phyloP scores from a whole-genome alignment of 805 yeast species.

The Pichia gijzeniarum region DNA sequence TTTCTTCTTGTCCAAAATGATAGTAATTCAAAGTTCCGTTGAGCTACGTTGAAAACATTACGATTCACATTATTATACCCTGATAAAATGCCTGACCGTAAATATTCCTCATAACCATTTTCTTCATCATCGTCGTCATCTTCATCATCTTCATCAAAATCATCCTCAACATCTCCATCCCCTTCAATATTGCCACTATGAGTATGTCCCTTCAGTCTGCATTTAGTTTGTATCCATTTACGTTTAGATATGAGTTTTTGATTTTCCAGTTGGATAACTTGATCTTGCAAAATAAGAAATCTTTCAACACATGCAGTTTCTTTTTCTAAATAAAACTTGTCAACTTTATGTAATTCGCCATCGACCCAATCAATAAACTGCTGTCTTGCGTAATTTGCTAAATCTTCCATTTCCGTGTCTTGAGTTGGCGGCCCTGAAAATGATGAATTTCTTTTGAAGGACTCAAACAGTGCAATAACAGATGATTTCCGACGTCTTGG shows the following conservation, averaged over 20 bases:
- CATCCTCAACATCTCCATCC: slow-evolving; percentile 15
- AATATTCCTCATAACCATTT: slow-evolving; percentile 10
- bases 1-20: slow-evolving; percentile 22
- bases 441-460: slow-evolving; percentile 9
- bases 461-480: slow-evolving; percentile 15
- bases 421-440: not conserved
- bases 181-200: slow-evolving; percentile 1
- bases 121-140: slow-evolving; percentile 13
- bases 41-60: slow-evolving; percentile 8
- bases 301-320: slow-evolving; percentile 58
- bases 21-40: slow-evolving; percentile 15
- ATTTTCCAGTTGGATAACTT: slow-evolving; percentile 55
- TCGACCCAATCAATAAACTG: slow-evolving; percentile 68
- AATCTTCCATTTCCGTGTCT: slow-evolving; percentile 26
- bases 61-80: not conserved
- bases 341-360: slow-evolving; percentile 51
- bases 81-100: not conserved
- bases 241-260: slow-evolving; percentile 34
- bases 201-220: not conserved
- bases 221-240: slow-evolving; percentile 10
- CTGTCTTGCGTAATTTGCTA: slow-evolving; percentile 33
- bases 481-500: slow-evolving; percentile 22
- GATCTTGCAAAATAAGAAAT: slow-evolving; percentile 58
- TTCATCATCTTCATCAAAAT: slow-evolving; percentile 11
- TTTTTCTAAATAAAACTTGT: slow-evolving; percentile 50